phyloP scores from a whole-genome alignment of 768 basidiomycete species.

The Pleurotus salmoneostramineus region DNA sequence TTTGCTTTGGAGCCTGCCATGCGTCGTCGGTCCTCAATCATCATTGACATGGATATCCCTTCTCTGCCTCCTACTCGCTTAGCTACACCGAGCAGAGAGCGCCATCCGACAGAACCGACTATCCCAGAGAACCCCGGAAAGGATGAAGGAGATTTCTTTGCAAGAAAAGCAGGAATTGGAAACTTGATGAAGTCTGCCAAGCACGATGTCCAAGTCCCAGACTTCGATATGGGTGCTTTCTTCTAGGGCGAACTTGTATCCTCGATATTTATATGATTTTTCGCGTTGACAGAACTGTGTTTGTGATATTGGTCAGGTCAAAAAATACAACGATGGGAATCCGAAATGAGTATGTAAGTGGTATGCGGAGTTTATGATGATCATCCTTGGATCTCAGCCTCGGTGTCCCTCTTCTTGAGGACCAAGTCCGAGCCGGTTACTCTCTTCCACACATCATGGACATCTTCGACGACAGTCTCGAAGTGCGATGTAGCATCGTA shows the following conservation, averaged over 20 bases:
- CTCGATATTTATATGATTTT: too few species aligned
- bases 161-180: constrained; percentile 72
- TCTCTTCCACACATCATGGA: constrained; percentile 93
- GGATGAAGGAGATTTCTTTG: constrained; percentile 49
- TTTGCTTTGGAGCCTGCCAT: constrained; percentile 49
- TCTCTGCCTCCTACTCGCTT: constrained; percentile 55
- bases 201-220: constrained; percentile 78
- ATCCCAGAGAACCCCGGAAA: constrained; percentile 32
- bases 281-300: not conserved
- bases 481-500: constrained; percentile 99
- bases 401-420: constrained; percentile 83
- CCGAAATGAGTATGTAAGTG: constrained; percentile 9
- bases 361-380: constrained; percentile 5
- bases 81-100: constrained; percentile 40
- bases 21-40: constrained; percentile 66
- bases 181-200: constrained; percentile 90
- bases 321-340: constrained; percentile 14
- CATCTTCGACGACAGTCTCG: constrained; percentile 97
- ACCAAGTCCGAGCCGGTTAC: constrained; percentile 74
- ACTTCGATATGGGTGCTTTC: constrained; percentile 86
- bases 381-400: constrained; percentile 56
- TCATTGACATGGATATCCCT: constrained; percentile 86
- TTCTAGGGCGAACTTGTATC: constrained; percentile 38
- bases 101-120: constrained; percentile 22
- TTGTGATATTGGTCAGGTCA: constrained; percentile 6